phyloP scores from a whole-genome alignment of 2,329 filamentous ascomycete species.

The Curvularia sp. region DNA sequence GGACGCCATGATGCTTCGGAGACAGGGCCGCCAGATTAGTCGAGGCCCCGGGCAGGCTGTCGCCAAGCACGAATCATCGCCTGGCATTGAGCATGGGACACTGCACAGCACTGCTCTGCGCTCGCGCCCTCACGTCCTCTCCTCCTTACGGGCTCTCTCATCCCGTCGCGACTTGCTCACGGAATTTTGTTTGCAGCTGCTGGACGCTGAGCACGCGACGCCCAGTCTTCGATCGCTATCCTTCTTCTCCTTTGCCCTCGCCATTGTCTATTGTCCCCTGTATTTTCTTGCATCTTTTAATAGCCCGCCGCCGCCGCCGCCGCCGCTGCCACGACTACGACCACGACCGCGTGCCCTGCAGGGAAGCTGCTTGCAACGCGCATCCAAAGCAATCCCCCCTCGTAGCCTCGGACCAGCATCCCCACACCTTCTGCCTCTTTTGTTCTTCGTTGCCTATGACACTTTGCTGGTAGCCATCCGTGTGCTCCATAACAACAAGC shows the following conservation, averaged over 20 bases:
- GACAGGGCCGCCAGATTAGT: conserved; percentile 21
- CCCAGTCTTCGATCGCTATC: conserved; percentile 27
- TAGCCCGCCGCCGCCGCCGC: conserved; percentile 15
- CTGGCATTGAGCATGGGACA: conserved; percentile 19
- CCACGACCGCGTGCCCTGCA: conserved; percentile 23
- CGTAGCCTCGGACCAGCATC: conserved; percentile 25
- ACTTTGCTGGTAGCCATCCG: conserved; percentile 18
- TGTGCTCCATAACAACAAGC: conserved; percentile 18
- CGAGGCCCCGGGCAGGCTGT: conserved; percentile 22
- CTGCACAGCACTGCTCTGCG: conserved; percentile 17
- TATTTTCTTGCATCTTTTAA: conserved; percentile 33
- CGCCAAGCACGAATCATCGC: conserved; percentile 39
- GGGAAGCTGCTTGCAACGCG: conserved; percentile 39
- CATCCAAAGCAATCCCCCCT: conserved; percentile 37
- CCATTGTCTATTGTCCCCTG: conserved; percentile 8
- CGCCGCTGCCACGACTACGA: too few relatives aligned
- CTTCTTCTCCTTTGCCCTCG: conserved; percentile 32
- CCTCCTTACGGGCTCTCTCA: conserved; percentile 30
- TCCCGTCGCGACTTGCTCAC: conserved; percentile 29
- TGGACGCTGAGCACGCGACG: conserved; percentile 29
- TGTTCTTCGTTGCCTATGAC: conserved; percentile 24
- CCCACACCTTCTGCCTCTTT: conserved; percentile 25
- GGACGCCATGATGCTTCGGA: conserved; percentile 11
- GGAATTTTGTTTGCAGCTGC: conserved; percentile 27
- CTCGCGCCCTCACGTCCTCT: conserved; percentile 23